Evolutionary conservation across 2,329 filamentous ascomycete genomes (phyloP).

Genomic region (Tolypocladium amazonense): DNA sequence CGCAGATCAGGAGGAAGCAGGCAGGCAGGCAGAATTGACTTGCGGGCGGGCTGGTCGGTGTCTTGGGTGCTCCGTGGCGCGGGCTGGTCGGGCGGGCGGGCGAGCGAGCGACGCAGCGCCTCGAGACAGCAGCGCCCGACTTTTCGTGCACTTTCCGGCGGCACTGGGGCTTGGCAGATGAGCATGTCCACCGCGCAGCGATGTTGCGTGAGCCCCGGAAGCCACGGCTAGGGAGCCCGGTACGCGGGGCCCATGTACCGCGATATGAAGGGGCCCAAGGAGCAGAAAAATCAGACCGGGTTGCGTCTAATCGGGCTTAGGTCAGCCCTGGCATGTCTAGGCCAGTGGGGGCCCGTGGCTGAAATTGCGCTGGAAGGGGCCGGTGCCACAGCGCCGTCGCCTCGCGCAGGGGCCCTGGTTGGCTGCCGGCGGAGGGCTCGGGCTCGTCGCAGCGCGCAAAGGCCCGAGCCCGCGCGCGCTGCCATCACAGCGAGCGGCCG

Average conservation of each 20-base stretch:
- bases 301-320: not conserved
- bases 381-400: not conserved
- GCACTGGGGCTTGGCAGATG: not conserved
- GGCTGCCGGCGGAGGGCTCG: not conserved
- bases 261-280: not conserved
- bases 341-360: not conserved
- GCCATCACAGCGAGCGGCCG: no score
- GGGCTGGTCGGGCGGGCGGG: no score
- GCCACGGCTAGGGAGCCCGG: not conserved
- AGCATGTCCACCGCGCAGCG: not conserved
- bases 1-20: slow-evolving; percentile 6
- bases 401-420: not conserved
- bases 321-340: not conserved
- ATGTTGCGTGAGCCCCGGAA: not conserved
- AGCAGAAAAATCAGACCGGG: not conserved
- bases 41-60: slow-evolving; percentile 5
- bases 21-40: slow-evolving; percentile 9
- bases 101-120: no score
- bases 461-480: not conserved
- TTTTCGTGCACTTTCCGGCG: not conserved
- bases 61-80: no score
- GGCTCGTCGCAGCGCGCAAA: not conserved
- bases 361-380: not conserved
- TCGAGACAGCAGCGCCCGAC: not conserved
- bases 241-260: not conserved